Evolutionary conservation across 1,139 yeast genomes (phyloP), one percentile per base, ranked within the genome.

Genomic region (Protomyces lactucae-debilis): DNA sequence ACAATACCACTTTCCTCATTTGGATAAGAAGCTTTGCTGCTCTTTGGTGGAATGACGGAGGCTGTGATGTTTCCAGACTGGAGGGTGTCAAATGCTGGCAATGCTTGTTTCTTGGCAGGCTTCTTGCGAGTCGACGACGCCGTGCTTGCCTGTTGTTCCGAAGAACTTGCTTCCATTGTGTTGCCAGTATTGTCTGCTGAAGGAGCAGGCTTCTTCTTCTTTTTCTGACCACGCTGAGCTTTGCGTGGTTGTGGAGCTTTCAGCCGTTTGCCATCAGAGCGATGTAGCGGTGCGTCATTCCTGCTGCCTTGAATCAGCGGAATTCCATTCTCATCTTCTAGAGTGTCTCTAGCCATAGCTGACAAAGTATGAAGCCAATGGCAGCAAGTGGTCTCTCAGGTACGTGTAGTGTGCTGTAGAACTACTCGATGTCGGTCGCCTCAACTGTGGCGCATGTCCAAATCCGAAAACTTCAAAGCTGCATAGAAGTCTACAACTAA

Each of bases 181-280:
- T 5, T 18, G 14, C 12, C 25, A 18, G 48, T 6, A 23, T 23
- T 46, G 5, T 18, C 37, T 23, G 37, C 18, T 2, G 52, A 39
- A 9, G 18, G 35, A 10, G 23, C 45, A 9, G 14, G 46, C 23
- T 21, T 21, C 55, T 51, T 57, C 51, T 23, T 28, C 37, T 52
- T 59, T 43, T 59, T 59, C 23, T 59, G 63, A 14, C 63, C 63
- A 5, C 63, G 52, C 28, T 59, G 63, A 16, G 48, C 43, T 45
- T 52, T 59, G 18, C 46, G 53, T 5, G 53, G 40, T 32, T 52
- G 57, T 12, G 56, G 43, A 18, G 52, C 25, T 39, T 52, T 59
- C 39, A 45, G 23, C 57, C 45, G 52, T 54, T 57, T 57, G 23
- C 61, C 61, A 37, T n/a, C n/a, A 46, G 28, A 21, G 52, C 28